Base-by-base conservation (phyloP, 208 protist species). In the Trypanosoma rangeli region DNA sequence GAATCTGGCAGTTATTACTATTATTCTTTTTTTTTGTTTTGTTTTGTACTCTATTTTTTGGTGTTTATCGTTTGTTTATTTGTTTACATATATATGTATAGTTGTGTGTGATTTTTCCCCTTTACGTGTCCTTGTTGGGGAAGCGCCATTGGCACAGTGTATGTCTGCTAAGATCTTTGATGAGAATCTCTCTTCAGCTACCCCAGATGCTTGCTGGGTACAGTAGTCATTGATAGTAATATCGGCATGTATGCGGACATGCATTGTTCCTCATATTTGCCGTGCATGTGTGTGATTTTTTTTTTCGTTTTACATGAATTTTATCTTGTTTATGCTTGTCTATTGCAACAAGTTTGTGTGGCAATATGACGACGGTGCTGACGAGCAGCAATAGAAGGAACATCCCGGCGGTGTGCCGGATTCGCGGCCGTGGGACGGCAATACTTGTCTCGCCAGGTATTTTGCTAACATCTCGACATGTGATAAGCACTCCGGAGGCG, bases 371-470 rank as follows among this genome's bases (percentile, higher is more conserved):
- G n/a, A 74, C 79, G 24, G 20, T 73, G 2, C 76, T 92, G 33
- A 89, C 83, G 28, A 81, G 60, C 46, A 87, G 71, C 46, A 95
- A 95, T 60, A 78, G 89, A 13, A 61, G 79, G 18, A 97, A 93
- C 63, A 92, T 97, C 50, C 91, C 93, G 12, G 89, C 93, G 20
- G 87, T 97, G 16, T 95, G 93, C 78, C 83, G 91, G 10, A 80
- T 97, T 48, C 77, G 76, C 16, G 79, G 79, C 31, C 29, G 42
- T 53, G 93, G 87, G 24, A 90, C 91, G 5, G 93, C 78, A 13
- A 73, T 94, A 16, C 78, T 95, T 26, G 73, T 97, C 15, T 82
- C 80, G 5, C 80, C 78, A 3, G 87, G 85, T 16, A 68, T 94
- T 48, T 63, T 95, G 24, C 73, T 97, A 33, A 94, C 89, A 10